A percentile compares a stretch with the other conserved stretches of the same genome.
Evolutionary conservation across 352 stramenopile genomes (phyloP).

Genomic region (Aphanomyces euteiches): DNA sequence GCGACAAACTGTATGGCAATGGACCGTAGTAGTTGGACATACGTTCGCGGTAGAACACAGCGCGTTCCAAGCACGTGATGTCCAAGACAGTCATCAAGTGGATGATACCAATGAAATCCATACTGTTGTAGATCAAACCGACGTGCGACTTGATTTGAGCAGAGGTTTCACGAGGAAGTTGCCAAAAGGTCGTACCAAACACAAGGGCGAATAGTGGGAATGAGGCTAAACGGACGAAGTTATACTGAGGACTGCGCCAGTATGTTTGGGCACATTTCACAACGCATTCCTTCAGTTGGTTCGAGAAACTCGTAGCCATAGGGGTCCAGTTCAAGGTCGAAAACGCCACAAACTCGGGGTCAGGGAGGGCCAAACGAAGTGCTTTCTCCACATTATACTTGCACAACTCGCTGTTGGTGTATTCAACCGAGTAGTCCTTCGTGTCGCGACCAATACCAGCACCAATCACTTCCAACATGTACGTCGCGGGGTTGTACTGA

Average conservation of each 20-base stretch:
- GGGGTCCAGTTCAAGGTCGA: conserved; percentile 47
- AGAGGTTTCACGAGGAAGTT: neutral
- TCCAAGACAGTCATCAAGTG: conserved; percentile 75
- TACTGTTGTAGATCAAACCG: conserved; percentile 37
- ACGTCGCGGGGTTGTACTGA: conserved; percentile 70
- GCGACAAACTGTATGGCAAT: conserved; percentile 73
- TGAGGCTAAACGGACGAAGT: conserved; percentile 61
- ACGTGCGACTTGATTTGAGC: neutral
- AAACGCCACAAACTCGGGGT: conserved; percentile 35
- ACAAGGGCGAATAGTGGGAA: neutral
- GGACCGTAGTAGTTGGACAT: conserved; percentile 87
- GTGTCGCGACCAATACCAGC: conserved; percentile 38
- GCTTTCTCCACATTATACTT: conserved; percentile 40
- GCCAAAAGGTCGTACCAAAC: neutral
- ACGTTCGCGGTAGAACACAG: conserved; percentile 91
- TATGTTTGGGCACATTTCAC: conserved; percentile 70
- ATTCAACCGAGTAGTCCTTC: conserved; percentile 46
- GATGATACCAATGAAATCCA: conserved; percentile 78
- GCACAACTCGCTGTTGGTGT: conserved; percentile 39
- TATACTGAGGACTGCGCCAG: conserved; percentile 84
- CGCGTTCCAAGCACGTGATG: conserved; percentile 74
- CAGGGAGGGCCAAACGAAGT: conserved; percentile 35
- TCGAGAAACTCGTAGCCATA: conserved; percentile 40
- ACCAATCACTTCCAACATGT: conserved; percentile 58
- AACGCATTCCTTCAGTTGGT: conserved; percentile 48